Conservation (phyloP, 129 eudicot genomes). For the Lonicera japonica region DNA sequence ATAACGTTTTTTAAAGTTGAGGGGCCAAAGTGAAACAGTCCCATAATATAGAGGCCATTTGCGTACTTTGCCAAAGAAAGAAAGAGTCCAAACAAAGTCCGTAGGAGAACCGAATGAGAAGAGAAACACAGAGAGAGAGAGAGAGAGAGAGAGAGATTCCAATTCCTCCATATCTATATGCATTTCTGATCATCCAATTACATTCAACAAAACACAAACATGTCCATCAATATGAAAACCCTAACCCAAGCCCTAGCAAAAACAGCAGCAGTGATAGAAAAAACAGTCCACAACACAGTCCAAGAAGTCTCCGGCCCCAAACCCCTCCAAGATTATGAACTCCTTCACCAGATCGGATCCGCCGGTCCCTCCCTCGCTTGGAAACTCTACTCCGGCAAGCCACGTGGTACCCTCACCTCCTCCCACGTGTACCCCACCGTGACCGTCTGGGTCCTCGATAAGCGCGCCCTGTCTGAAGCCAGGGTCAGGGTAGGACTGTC, state of each 20-base stretch:
- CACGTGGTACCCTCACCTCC: slow-evolving; percentile 37
- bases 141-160: too few relatives aligned
- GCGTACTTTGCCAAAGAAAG: too few relatives aligned
- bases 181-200: background rate
- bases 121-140: too few relatives aligned
- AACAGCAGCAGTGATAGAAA: slow-evolving; percentile 91
- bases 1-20: too few relatives aligned
- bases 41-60: too few relatives aligned
- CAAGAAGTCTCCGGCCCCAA: slow-evolving; percentile 92
- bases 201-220: too few relatives aligned
- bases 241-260: slow-evolving; percentile 96
- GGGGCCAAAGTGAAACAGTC: too few relatives aligned
- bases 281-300: slow-evolving; percentile 70
- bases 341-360: slow-evolving; percentile 90
- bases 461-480: slow-evolving; percentile 58
- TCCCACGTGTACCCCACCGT: slow-evolving; percentile 62
- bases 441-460: slow-evolving; percentile 88
- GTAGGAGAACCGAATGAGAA: too few relatives aligned
- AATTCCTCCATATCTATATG: too few relatives aligned
- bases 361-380: slow-evolving; percentile 89
- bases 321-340: slow-evolving; percentile 80
- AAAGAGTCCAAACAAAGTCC: too few relatives aligned
- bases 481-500: slow-evolving; percentile 58
- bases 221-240: slow-evolving; percentile 93
- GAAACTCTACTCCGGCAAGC: slow-evolving; percentile 79